Evolutionary conservation across 2,329 filamentous ascomycete genomes (phyloP).

Genomic region (Apiospora hydei): DNA sequence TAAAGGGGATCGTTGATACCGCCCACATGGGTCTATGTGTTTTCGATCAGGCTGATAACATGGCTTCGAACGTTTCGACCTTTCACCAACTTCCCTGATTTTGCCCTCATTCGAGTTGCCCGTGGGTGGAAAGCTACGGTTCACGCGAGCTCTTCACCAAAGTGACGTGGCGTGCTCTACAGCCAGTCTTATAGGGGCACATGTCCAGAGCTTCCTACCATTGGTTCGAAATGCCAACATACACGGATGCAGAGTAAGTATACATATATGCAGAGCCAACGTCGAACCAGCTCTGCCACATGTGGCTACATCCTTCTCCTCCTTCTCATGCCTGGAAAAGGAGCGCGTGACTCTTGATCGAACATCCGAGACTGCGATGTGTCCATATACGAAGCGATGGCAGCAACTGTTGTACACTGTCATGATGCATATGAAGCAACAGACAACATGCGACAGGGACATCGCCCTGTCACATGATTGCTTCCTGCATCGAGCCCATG

Average conservation of each 20-base stretch:
- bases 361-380: not conserved
- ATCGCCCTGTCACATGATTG: not conserved
- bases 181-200: conserved; percentile 21
- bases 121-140: not conserved
- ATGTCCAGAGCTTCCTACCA: not conserved
- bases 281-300: conserved; percentile 12
- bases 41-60: conserved; percentile 1
- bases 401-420: not conserved
- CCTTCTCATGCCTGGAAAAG: not conserved
- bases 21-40: not conserved
- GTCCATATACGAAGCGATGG: not conserved
- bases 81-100: conserved; percentile 6
- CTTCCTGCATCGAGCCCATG: not conserved
- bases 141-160: not conserved
- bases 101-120: not conserved
- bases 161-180: conserved; percentile 20
- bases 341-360: not conserved
- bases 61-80: not conserved
- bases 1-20: not conserved
- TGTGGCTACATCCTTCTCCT: not conserved
- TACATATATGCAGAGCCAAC: not conserved
- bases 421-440: not conserved
- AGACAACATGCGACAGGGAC: not conserved
- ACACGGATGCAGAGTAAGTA: not conserved
- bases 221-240: not conserved